Evolutionary conservation across 2,329 filamentous ascomycete genomes (phyloP).

Genomic region (Aspergillus thermomutatus): DNA sequence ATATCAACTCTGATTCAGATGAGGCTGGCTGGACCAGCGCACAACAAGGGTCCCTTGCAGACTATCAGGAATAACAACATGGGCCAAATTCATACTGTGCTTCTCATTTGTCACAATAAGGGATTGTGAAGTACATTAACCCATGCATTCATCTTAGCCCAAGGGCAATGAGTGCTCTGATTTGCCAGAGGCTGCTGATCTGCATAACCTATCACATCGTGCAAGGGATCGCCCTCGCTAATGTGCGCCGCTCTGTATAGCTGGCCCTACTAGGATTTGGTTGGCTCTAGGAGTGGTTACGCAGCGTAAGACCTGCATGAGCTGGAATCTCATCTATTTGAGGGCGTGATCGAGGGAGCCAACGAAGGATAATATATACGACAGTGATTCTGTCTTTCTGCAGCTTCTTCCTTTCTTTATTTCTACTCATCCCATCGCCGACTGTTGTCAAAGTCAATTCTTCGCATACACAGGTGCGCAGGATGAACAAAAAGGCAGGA

Average conservation of each 20-base stretch:
- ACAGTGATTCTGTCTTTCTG: background rate
- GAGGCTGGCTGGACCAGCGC: too few species aligned
- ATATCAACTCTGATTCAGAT: too few species aligned
- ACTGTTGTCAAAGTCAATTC: background rate
- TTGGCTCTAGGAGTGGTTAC: background rate
- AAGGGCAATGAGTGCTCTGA: background rate
- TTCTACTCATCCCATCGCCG: background rate
- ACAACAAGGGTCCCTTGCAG: too few species aligned
- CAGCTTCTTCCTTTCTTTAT: background rate
- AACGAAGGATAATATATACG: background rate
- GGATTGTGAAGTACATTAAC: background rate
- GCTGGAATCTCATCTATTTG: too few species aligned
- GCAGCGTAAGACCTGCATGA: background rate
- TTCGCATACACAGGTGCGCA: background rate
- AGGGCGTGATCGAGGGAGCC: background rate
- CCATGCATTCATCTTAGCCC: background rate
- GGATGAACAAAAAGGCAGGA: background rate
- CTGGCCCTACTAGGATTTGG: background rate
- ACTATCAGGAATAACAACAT: too few species aligned
- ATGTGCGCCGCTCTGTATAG: background rate
- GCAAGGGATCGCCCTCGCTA: background rate
- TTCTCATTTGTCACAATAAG: too few species aligned
- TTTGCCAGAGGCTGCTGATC: background rate
- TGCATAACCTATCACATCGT: background rate
- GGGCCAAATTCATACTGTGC: too few species aligned